Percentiles rank a stretch among this genome's conserved stretches.
These are phyloP conservation scores for Ilex paraguariensis DNA, from an alignment of 305 asterid genomes.

Conservation along the genomic window DNA sequence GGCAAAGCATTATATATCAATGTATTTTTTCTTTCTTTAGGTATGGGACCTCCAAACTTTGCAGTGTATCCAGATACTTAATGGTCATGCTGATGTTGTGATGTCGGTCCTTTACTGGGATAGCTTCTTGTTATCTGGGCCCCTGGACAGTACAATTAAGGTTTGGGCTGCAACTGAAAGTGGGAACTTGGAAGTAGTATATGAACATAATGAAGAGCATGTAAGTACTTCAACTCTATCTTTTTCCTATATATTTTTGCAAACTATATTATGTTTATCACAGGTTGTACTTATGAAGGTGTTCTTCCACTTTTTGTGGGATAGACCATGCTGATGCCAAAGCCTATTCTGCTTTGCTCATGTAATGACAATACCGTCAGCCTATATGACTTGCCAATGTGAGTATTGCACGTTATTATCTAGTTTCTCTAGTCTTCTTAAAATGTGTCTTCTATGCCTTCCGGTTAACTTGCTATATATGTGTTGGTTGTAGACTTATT, in stretches of 20 bases:
- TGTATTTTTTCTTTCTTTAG: too few species aligned
- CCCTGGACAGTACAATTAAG: constrained; percentile 59
- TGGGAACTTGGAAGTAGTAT: constrained; percentile 32
- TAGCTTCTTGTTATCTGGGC: constrained; percentile 44
- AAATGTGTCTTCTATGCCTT: too few species aligned
- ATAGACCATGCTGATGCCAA: constrained; percentile 37
- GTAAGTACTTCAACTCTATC: constrained; percentile 24
- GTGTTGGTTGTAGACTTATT: constrained; percentile 18
- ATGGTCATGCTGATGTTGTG: constrained; percentile 43
- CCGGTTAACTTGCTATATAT: not conserved
- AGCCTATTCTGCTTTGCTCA: constrained; percentile 41
- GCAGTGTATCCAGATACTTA: constrained; percentile 46
- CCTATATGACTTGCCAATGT: constrained; percentile 34
- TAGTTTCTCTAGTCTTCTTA: not conserved
- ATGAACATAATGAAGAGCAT: constrained; percentile 34
- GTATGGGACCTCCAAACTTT: constrained; percentile 49
- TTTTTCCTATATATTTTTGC: not conserved
- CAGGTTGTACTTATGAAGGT: constrained; percentile 23
- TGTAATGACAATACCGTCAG: constrained; percentile 22
- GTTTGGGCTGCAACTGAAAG: constrained; percentile 48
- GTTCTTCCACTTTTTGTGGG: constrained; percentile 41
- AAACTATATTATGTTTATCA: not conserved
- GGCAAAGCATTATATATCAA: not conserved
- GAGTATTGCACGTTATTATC: constrained; percentile 6
- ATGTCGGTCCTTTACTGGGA: constrained; percentile 58